Conservation (phyloP, 331 rosid genomes). For the Ulmus americana region DNA sequence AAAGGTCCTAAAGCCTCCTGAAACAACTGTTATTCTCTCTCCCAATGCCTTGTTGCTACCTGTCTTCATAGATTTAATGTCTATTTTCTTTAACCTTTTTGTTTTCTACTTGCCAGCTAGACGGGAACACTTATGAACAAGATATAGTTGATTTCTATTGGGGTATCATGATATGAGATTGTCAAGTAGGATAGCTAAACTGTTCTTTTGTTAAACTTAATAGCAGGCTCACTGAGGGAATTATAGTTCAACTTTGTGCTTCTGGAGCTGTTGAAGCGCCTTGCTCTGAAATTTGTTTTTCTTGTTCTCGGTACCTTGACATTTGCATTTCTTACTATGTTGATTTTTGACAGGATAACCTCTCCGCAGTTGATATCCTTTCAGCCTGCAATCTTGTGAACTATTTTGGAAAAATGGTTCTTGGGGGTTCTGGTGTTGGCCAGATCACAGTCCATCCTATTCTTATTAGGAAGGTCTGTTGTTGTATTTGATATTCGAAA, state of each 20-base stretch:
- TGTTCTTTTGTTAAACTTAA: neutral
- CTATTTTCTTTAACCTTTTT: neutral
- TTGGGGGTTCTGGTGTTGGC: slow-evolving; percentile 96
- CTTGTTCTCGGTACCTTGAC: neutral
- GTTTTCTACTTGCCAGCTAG: neutral
- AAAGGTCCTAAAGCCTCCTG: neutral
- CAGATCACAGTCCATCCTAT: slow-evolving; percentile 76
- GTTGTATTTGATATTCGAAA: slow-evolving; percentile 18
- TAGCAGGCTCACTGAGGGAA: neutral
- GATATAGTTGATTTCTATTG: neutral
- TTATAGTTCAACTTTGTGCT: neutral
- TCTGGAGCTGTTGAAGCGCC: neutral
- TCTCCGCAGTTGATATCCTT: slow-evolving; percentile 88
- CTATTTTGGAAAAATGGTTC: slow-evolving; percentile 90
- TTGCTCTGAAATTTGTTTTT: no score
- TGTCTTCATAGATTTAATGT: neutral
- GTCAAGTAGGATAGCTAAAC: slow-evolving; percentile 2
- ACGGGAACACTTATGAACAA: neutral
- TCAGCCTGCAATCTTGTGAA: slow-evolving; percentile 89
- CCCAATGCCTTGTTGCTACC: neutral
- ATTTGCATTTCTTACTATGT: slow-evolving; percentile 9
- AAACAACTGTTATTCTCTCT: neutral
- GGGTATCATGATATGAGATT: neutral
- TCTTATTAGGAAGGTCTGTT: slow-evolving; percentile 77
- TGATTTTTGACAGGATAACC: slow-evolving; percentile 73